Evolutionary conservation across 345 rosid genomes (phyloP), one percentile per base, ranked within the genome.

Genomic region (Dovyalis caffra): DNA sequence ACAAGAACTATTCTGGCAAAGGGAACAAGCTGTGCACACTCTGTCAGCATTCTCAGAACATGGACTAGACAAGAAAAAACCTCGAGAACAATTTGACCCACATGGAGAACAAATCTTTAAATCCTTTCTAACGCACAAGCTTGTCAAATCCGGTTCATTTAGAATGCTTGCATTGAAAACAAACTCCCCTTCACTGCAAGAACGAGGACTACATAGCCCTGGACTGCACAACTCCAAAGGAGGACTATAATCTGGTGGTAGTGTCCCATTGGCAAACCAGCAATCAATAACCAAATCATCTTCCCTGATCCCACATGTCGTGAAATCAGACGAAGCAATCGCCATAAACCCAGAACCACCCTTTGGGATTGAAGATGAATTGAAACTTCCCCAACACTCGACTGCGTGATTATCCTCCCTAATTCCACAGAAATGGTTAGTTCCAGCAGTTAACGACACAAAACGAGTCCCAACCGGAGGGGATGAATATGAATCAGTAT

Each of bases 1-100:
- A 77, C 97, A 95, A 76, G 97, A 86, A 75, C 91, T 90, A 84
- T 89, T 95, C 84, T 92, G 99, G 87, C 99, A 95, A 66, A 95
- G 93, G 18, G 98, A 95, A 71, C 99, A 95, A 62, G 88, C 66
- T 4, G 94, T 89, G 82, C 98, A 95, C 38, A 90, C 79, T 73
- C 98, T 85, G 69, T 91, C 97, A 0, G 91, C 79, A 79, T 85
- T 90, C 47, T 68, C 74, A 1, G 91, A 87, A 61, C 99, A 92
- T 0, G 86, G 76, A 73, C 95, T 95, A 2, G 97, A 95, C 85
- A 90, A 78, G 91, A 92, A 91, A 78, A 83, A 91, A 2, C 99
- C 94, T 9, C 74, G 68, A 21, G 97, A 88, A 69, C 97, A 95
- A 86, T 87, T 88, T 16, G 87, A 81, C 9, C 92, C 99, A 66